Evolutionary conservation across 1,284 basidiomycete genomes (phyloP), one percentile per base, ranked within the genome.

Genomic region (Cutaneotrichosporon cavernicola): DNA sequence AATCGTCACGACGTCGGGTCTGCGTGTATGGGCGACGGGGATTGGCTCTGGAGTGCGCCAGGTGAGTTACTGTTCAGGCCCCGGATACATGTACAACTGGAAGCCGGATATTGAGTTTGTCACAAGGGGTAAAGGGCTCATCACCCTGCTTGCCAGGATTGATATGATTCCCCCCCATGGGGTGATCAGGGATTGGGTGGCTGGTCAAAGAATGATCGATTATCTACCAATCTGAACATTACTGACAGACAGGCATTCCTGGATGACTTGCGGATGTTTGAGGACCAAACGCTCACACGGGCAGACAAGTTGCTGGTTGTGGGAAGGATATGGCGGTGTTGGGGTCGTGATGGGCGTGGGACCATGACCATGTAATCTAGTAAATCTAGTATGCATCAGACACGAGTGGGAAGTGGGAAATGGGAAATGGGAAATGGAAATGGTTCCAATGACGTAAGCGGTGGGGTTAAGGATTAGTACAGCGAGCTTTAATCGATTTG

Each of bases 281-380:
- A 96, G 78, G 86, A 90, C 72, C 87, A 89, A 0, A 60, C 62
- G 40, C 75, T 93, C 57, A 85, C 85, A 10, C 83, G 87, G 52
- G 82, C 82, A 47, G 89, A 90, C 72, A 93, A 93, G 80, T 76
- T 91, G 72, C 80, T 84, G 57, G 88, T 94, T 5, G 83, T 97
- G 5, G 87, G 93, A 67, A 82, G 93, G 69, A 96, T 97, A 87
- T 97, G 93, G 93, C 86, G 89, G 67, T 89, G 86, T 65, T 97
- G 92, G 92, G 87, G 89, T 1, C 53, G 73, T 1, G 71, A 75
- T 40, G 78, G 78, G 21, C 43, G 52, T 14, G 26, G 36, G 18
- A 60, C 58, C 8, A 7, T 13, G 31, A 38, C 22, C 6, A 50
- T 51, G 58, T 56, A n/a, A n/a, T n/a, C n/a, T n/a, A n/a, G n/a